Conservation (phyloP, 805 yeast genomes). For the Starmera caribaea region DNA sequence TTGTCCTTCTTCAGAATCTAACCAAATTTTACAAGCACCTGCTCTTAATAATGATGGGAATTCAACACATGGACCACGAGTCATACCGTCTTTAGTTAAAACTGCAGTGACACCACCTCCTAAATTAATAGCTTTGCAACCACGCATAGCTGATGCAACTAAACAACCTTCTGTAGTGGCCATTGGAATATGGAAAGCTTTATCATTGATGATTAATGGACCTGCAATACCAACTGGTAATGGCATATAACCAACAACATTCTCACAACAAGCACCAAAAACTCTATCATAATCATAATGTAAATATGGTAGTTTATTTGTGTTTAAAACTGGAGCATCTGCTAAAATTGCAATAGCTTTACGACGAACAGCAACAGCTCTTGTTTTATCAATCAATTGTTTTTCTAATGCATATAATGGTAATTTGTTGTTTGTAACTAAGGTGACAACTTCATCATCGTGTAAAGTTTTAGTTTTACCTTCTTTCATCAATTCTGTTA, state of each 20-base stretch:
- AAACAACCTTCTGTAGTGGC: constrained; percentile 99
- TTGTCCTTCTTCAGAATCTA: constrained; percentile 93
- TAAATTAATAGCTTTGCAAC: constrained; percentile 94
- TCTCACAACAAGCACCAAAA: constrained; percentile 98
- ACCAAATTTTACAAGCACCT: constrained; percentile 91
- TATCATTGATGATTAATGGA: constrained; percentile 85
- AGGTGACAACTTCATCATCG: constrained; percentile 63
- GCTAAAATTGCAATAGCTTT: constrained; percentile 81
- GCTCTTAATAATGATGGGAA: constrained; percentile 79
- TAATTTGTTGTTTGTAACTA: constrained; percentile 67
- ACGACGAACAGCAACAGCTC: constrained; percentile 93
- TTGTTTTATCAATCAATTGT: constrained; percentile 74
- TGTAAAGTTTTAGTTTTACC: constrained; percentile 60
- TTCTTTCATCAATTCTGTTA: constrained; percentile 50
- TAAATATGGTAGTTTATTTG: constrained; percentile 66
- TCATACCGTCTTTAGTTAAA: constrained; percentile 94
- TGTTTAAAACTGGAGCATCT: constrained; percentile 68
- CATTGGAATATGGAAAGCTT: constrained; percentile 89
- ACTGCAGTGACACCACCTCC: constrained; percentile 96
- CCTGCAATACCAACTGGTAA: constrained; percentile 98
- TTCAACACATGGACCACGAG: constrained; percentile 96
- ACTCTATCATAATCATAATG: constrained; percentile 91
- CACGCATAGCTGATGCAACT: constrained; percentile 98
- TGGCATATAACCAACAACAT: constrained; percentile 95
- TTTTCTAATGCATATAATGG: constrained; percentile 94